Conservation (phyloP, 495 filamentous ascomycete species). For the Hyaloscypha variabilis region DNA sequence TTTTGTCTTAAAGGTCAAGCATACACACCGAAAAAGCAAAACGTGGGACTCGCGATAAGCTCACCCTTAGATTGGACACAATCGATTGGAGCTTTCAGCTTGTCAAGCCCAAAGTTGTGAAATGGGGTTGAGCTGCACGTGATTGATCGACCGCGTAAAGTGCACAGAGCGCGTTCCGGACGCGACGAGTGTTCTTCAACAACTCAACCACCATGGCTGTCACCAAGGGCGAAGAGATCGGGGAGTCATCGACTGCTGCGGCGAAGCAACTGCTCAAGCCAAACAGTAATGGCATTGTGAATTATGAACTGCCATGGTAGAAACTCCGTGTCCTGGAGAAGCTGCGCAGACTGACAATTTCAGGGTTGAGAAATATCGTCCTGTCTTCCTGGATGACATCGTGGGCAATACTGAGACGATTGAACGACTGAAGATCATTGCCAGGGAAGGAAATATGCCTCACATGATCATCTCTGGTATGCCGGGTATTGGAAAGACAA, state of each 20-base stretch:
- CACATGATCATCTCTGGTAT: slow-evolving; percentile 99
- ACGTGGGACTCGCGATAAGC: neutral
- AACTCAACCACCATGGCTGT: slow-evolving; percentile 22
- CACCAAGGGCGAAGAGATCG: slow-evolving; percentile 39
- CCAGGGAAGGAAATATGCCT: slow-evolving; percentile 98
- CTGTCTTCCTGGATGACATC: slow-evolving; percentile 91
- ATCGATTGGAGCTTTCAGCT: neutral
- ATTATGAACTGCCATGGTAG: slow-evolving; percentile 93
- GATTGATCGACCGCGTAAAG: slow-evolving; percentile 59
- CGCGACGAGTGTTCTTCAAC: slow-evolving; percentile 10
- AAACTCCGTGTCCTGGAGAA: slow-evolving; percentile 29
- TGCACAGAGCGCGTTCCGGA: too few species aligned
- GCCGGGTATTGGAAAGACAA: slow-evolving; percentile 99
- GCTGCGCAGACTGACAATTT: slow-evolving; percentile 24
- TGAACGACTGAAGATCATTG: slow-evolving; percentile 97
- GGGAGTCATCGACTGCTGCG: slow-evolving; percentile 79
- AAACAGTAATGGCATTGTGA: slow-evolving; percentile 59
- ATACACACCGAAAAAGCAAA: neutral
- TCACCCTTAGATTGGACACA: neutral
- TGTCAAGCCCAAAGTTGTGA: neutral
- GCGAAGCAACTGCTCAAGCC: slow-evolving; percentile 67
- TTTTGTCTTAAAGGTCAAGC: neutral
- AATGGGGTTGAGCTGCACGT: neutral
- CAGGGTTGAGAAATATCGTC: slow-evolving; percentile 99
- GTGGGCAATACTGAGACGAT: slow-evolving; percentile 98